A percentile compares a stretch with the other conserved stretches of the same genome.
These are phyloP conservation scores for Hymenoscyphus salicellus DNA, from an alignment of 2,329 filamentous ascomycete species.

Conservation along the genomic window DNA sequence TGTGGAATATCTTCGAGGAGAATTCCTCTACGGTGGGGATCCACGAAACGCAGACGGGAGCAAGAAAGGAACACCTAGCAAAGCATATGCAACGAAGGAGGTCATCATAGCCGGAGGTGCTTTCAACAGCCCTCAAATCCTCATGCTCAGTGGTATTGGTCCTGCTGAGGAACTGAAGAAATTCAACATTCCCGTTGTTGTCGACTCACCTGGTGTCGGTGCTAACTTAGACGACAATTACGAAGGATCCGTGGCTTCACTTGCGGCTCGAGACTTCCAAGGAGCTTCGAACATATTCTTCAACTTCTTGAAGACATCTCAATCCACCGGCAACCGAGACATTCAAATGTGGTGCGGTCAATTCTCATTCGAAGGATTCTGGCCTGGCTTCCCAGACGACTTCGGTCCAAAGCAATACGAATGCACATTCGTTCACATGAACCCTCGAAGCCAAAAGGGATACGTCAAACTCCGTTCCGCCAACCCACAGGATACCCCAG, in stretches of 20 bases:
- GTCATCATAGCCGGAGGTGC: constrained; percentile 50
- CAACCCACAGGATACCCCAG: constrained; percentile 61
- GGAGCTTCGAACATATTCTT: constrained; percentile 10
- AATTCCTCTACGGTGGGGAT: constrained; percentile 30
- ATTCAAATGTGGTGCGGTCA: constrained; percentile 12
- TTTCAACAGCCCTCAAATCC: constrained; percentile 47
- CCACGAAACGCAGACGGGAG: constrained; percentile 1
- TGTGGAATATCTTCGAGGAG: constrained; percentile 43
- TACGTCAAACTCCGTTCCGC: constrained; percentile 55
- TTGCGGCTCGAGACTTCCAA: constrained; percentile 8
- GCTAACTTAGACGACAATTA: constrained; percentile 48
- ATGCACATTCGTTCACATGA: constrained; percentile 14
- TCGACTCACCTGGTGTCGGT: constrained; percentile 61
- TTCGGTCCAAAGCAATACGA: constrained; percentile 11
- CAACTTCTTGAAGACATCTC: constrained; percentile 7
- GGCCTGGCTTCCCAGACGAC: constrained; percentile 10
- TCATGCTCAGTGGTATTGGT: constrained; percentile 48
- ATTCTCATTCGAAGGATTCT: constrained; percentile 13
- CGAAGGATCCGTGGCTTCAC: constrained; percentile 10
- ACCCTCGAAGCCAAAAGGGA: constrained; percentile 9
- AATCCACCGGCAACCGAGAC: constrained; percentile 5
- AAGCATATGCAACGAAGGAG: constrained; percentile 33
- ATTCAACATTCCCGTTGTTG: constrained; percentile 51
- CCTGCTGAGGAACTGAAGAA: constrained; percentile 39
- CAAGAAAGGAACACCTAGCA: constrained; percentile 3